Base-by-base conservation (phyloP, 148 eudicot genomes). In the Arctostaphylos glauca region DNA sequence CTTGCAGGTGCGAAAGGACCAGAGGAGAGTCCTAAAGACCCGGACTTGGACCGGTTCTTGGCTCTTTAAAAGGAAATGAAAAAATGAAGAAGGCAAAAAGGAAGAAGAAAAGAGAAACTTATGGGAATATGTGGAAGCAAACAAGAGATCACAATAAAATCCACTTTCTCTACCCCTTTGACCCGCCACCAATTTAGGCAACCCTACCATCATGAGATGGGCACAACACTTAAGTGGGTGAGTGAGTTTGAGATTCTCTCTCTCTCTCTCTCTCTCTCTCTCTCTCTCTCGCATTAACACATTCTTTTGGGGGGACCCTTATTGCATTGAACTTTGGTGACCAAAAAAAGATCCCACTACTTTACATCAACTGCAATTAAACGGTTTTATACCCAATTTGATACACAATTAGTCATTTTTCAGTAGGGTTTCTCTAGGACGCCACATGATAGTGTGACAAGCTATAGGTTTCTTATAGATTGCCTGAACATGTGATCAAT, bases 181-280 rank as follows among this genome's bases (percentile, higher is more conserved):
- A 60, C 78, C 81, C 76, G n/a, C 85, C 81, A 83, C 85, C 81
- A 66, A 67, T 77, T 67, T 76, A 68, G 77, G 80, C 81, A 82
- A 77, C 67, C 15, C 67, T 67, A n/a, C 41, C 85, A 80, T 67
- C 59, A 80, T 77, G 75, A 77, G 41, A 66, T 77, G 50, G 76
- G 67, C 50, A 67, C 74, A 77, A 67, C n/a, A 66, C 60, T 80
- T 80, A 31, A 67, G 74, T 80, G 82, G 75, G 23, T 48, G 59
- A 9, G 23, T 48, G 59, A 9, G 47, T 14, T 80, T 64, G 54
- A 19, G 70, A 66, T 66, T 79, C 81, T n/a, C 70, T 19, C 71
- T n/a, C 81, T 15, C 47, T 38, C 14, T 25, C 25, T 62, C 25
- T 31, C 38, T 31, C 38, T 31, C 38, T 31, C 70, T 64, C 38